Conservation (phyloP, 495 filamentous ascomycete species). For the Annulohypoxylon nitens region DNA sequence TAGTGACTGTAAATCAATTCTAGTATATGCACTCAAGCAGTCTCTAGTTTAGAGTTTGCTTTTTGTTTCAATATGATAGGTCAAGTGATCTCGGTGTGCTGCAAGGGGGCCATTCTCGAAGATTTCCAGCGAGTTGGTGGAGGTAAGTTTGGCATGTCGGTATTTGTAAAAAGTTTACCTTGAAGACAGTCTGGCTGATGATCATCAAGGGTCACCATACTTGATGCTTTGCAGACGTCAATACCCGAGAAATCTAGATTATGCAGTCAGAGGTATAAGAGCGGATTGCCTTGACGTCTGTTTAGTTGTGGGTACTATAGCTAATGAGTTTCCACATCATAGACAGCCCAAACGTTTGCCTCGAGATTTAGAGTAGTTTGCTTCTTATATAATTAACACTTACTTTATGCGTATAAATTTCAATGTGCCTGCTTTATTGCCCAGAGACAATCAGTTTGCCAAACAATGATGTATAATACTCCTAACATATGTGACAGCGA, state of each 20-base stretch:
- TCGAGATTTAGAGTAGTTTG: neutral
- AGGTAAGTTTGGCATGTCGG: neutral
- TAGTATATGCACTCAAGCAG: conserved; percentile 4
- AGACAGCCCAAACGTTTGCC: neutral
- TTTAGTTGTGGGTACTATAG: neutral
- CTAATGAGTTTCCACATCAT: neutral
- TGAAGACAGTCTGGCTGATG: neutral
- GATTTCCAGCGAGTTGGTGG: neutral
- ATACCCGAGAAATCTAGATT: conserved; percentile 8
- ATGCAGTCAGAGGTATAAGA: neutral
- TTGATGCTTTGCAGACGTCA: neutral
- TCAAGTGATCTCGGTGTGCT: conserved; percentile 8
- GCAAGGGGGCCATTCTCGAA: conserved; percentile 23
- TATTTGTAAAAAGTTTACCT: neutral
- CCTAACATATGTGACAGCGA: neutral
- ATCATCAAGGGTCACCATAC: neutral
- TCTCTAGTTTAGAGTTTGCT: conserved; percentile 8
- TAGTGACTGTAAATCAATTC: neutral
- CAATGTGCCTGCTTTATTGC: neutral
- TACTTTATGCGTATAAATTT: conserved; percentile 6
- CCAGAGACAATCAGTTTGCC: neutral
- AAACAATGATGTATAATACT: neutral
- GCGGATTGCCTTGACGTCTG: neutral
- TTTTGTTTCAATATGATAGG: conserved; percentile 1
- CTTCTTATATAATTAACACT: neutral